Evolutionary conservation across 2,329 filamentous ascomycete species (phyloP).

Genomic region (Aspergillus bombycis): DNA sequence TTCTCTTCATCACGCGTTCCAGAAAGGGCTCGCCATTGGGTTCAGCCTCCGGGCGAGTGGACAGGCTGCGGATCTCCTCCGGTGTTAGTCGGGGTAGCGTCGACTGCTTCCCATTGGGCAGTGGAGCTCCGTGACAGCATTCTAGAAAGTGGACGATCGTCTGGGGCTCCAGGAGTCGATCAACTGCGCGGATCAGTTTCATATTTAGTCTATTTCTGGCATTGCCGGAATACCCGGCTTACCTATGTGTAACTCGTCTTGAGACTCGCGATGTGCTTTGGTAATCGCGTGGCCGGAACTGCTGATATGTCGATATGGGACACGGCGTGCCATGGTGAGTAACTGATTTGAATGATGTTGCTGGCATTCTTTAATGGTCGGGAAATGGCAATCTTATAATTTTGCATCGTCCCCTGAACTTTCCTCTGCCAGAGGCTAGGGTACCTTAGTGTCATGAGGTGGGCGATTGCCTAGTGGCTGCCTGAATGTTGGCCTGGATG

Average conservation of each 20-base stretch:
- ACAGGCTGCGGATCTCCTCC: conserved; percentile 12
- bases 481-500: background rate
- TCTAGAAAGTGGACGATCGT: conserved; percentile 24
- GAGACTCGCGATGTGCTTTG: background rate
- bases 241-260: background rate
- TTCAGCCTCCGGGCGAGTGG: conserved; percentile 1
- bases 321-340: background rate
- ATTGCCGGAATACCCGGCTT: background rate
- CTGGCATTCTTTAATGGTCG: background rate
- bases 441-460: background rate
- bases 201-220: background rate
- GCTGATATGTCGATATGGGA: background rate
- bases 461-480: background rate
- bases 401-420: background rate
- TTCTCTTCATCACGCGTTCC: background rate
- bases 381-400: background rate
- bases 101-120: conserved; percentile 25
- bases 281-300: background rate
- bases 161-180: conserved; percentile 32
- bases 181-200: conserved; percentile 19
- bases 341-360: background rate
- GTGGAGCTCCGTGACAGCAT: conserved; percentile 12
- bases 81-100: background rate
- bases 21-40: background rate
- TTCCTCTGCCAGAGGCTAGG: background rate